A percentile compares a stretch with the other conserved stretches of the same genome.
phyloP scores from a whole-genome alignment of 257 asterid species.

The Paraleonurus japonicus region DNA sequence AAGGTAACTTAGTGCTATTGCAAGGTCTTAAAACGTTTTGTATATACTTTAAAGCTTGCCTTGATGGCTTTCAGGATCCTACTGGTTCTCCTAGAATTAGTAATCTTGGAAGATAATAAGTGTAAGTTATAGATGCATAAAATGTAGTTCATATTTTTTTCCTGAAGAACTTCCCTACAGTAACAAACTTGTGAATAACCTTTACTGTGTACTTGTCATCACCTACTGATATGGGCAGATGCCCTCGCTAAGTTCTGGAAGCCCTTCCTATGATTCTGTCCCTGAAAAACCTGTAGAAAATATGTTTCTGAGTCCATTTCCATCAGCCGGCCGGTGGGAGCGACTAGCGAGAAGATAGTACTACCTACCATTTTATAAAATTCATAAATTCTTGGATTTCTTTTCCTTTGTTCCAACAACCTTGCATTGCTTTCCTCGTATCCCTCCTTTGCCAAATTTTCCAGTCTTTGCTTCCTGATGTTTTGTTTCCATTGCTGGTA shows the following conservation, averaged over 20 bases:
- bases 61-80: background rate
- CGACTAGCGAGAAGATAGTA: no score
- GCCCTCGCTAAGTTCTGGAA: background rate
- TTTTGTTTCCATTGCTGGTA: background rate
- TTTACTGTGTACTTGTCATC: background rate
- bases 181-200: background rate
- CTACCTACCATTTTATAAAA: no score
- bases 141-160: background rate
- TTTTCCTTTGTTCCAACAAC: background rate
- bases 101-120: background rate
- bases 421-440: background rate
- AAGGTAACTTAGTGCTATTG: background rate
- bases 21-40: background rate
- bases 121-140: background rate
- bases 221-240: conserved; percentile 1
- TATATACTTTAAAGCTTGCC: background rate
- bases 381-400: no score
- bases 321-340: no score
- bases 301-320: background rate
- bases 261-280: background rate
- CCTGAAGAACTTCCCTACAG: background rate
- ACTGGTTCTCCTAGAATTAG: background rate
- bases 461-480: background rate
- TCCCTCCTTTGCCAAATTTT: background rate
- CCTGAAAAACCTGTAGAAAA: background rate